Base-by-base conservation (phyloP, 208 protist species). In the Giardia muris region DNA sequence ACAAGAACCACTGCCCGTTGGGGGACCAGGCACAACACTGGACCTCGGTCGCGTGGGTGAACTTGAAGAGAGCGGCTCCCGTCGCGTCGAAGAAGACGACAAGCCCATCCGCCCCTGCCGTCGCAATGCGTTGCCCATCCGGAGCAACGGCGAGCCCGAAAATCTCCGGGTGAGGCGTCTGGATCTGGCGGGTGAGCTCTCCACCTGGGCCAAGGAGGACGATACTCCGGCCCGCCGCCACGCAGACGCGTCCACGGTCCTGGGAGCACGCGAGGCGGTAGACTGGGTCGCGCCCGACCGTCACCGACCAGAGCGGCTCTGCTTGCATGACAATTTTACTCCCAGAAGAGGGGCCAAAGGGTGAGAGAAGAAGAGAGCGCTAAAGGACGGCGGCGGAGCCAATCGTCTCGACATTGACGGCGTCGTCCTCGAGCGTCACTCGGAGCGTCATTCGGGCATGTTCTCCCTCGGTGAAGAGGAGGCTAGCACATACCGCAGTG, bases 11-110 rank as follows among this genome's bases (percentile, higher is more conserved):
- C 43, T 44, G 2, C 10, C 44, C 44, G 45, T 90, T n/a, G 2
- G 87, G 87, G 1, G 87, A 90, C 4, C 46, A 90, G 1, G 87
- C 87, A 47, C 43, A 44, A 46, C 43, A 44, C 44, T 90, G 87
- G 19, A 90, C 45, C 48, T 90, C 87, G n/a, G n/a, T 90, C 2
- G 46, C n/a, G 44, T 90, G 87, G 45, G 2, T 47, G 44, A 67
- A 90, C n/a, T 90, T 90, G 87, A 90, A 90, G 1, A 90, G 87
- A 47, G 87, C 87, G 87, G 87, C 45, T 19, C 87, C 87, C 2
- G 87, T 47, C 2, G 87, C 1, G n/a, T 90, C 87, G 10, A 48
- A 67, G n/a, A 90, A 90, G 2, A 90, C 48, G 2, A 90, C 87
- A 4, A 39, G 43, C 2, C 45, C 45, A 47, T 90, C 87, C n/a